Percentiles rank a stretch among this genome's conserved stretches.
Conservation (phyloP, 2,329 filamentous ascomycete genomes). For the Capronia coronata region DNA sequence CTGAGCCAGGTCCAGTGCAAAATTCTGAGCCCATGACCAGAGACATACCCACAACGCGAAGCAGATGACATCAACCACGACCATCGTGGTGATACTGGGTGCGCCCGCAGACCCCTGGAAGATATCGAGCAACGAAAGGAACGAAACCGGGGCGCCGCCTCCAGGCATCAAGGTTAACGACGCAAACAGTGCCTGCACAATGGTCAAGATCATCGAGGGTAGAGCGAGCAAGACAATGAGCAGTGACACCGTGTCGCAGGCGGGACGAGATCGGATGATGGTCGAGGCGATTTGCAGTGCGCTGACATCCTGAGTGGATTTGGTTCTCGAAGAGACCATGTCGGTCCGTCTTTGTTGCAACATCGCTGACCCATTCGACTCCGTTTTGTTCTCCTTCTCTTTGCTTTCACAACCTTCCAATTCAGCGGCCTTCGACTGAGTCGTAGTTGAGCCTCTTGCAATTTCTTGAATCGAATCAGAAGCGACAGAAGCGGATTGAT, state of each 20-base stretch:
- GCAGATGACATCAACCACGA: conserved; percentile 76
- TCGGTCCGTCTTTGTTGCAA: conserved; percentile 54
- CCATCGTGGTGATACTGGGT: conserved; percentile 75
- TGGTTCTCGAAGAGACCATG: conserved; percentile 62
- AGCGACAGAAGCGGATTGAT: conserved; percentile 4
- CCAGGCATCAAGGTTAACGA: conserved; percentile 87
- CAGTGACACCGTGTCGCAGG: conserved; percentile 93
- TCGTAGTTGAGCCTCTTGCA: neutral
- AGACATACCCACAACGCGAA: conserved; percentile 80
- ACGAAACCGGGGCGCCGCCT: conserved; percentile 65
- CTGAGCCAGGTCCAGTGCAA: conserved; percentile 83
- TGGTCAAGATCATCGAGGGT: conserved; percentile 76
- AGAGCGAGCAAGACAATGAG: conserved; percentile 92
- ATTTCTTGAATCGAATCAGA: conserved; percentile 5
- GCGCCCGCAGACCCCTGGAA: conserved; percentile 82
- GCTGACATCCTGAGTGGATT: conserved; percentile 62
- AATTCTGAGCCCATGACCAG: conserved; percentile 79
- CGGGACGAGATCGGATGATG: conserved; percentile 80
- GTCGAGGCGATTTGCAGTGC: conserved; percentile 73
- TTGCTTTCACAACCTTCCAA: conserved; percentile 10
- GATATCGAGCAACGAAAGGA: conserved; percentile 79
- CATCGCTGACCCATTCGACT: conserved; percentile 23
- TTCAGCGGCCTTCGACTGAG: conserved; percentile 5
- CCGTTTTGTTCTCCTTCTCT: conserved; percentile 16
- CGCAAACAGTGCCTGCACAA: conserved; percentile 88